Base-by-base conservation (phyloP, 2,329 filamentous ascomycete genomes). In the Akanthomyces muscarius region DNA sequence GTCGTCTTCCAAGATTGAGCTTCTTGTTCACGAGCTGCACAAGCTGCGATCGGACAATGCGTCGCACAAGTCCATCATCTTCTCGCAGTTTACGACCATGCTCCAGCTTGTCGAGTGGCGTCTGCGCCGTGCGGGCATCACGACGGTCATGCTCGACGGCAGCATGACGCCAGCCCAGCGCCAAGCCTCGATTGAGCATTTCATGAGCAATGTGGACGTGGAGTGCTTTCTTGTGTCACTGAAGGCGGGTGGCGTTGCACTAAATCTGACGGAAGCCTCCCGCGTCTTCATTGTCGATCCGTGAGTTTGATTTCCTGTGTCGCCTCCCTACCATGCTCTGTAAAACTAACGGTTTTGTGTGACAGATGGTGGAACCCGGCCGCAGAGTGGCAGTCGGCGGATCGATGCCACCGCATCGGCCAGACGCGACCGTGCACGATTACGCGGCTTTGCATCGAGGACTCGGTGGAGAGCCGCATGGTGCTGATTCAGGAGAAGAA, bases 341-440 rank as follows among this genome's bases (percentile, higher is more conserved):
- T 18, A 16, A n/a, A n/a, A 56, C 68, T 75, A 65, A 78, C 59
- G 21, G 30, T 64, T 38, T 42, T n/a, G n/a, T 45, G 30, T 3
- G 25, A 57, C 68, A 92, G 90, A 69, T 98, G 95, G 95, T 99
- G 95, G 95, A 98, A 98, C 69, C 95, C 95, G n/a, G 93, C 93
- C n/a, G 94, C 94, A 0, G 95, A 99, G 78, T 99, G 95, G 95
- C 95, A 99, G 77, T 95, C 90, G 65, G 95, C 95, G 3, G 95
- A 99, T 74, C 86, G 91, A 67, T 92, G 90, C 72, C 95, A 98
- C 77, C 92, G 95, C 62, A 99, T 98, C 69, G 95, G 95, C 38
- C 95, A 99, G 79, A 91, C 88, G 53, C 89, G 95, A 8, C 94
- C 94, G 33, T 98, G 95, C 73, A 91, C 91, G 42, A 96, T 99